Evolutionary conservation across 257 asterid genomes (phyloP).

Genomic region (Lithospermum erythrorhizon): DNA sequence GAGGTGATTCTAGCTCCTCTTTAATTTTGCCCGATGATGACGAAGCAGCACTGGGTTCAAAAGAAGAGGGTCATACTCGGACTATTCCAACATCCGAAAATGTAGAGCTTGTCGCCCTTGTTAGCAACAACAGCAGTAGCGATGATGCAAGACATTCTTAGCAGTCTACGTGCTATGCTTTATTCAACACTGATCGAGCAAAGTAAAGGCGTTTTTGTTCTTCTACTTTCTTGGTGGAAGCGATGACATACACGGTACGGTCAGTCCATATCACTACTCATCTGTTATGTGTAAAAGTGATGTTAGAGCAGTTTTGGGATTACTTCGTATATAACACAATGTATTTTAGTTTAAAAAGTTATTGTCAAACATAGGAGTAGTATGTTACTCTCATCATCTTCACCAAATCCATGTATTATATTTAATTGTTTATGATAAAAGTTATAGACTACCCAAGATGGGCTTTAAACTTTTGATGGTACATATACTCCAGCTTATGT

Average conservation of each 20-base stretch:
- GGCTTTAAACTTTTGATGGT: no score
- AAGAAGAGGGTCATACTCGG: conserved; percentile 24
- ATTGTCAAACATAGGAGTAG: neutral
- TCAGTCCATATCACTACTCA: no score
- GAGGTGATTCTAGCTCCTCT: conserved; percentile 46
- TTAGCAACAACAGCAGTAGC: conserved; percentile 12
- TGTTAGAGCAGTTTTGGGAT: neutral
- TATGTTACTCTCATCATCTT: neutral
- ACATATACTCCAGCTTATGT: no score
- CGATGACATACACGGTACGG: neutral
- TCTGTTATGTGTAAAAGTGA: no score
- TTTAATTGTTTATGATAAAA: no score
- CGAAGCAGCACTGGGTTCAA: conserved; percentile 9
- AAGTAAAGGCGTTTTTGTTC: neutral
- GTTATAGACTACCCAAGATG: no score
- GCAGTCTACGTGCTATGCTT: neutral
- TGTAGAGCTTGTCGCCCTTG: conserved; percentile 71
- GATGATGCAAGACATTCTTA: conserved; percentile 29
- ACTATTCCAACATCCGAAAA: conserved; percentile 26
- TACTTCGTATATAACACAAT: neutral
- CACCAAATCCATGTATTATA: neutral
- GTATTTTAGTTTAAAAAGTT: neutral
- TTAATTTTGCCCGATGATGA: conserved; percentile 36
- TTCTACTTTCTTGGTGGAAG: neutral
- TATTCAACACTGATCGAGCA: neutral